Conservation (phyloP, 768 basidiomycete species). For the Termitomyces sp. region DNA sequence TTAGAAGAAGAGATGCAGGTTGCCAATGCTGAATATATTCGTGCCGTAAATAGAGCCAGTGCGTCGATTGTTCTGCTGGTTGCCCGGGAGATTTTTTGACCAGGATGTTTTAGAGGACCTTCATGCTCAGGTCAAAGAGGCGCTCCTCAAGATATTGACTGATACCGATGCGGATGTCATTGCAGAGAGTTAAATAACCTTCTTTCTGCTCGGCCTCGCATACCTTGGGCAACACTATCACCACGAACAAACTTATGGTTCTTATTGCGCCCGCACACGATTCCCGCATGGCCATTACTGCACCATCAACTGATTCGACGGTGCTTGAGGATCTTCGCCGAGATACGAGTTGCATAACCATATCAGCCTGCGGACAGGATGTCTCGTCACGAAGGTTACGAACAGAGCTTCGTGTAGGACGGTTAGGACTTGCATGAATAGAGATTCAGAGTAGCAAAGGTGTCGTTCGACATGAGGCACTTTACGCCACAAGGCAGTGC, state of each 20-base stretch:
- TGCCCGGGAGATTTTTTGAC: not conserved
- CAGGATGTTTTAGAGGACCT: constrained; percentile 46
- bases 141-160: constrained; percentile 54
- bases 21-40: constrained; percentile 75
- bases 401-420: not conserved
- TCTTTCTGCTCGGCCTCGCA: constrained; percentile 25
- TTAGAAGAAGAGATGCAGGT: constrained; percentile 70
- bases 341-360: not conserved
- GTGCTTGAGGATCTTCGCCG: not conserved
- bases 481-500: not conserved
- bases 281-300: not conserved
- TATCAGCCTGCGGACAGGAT: not conserved
- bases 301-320: no score
- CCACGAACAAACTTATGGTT: not conserved
- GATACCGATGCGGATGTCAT: constrained; percentile 41
- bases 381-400: not conserved
- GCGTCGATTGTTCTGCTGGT: constrained; percentile 34
- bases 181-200: constrained; percentile 7
- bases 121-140: constrained; percentile 58
- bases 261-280: not conserved
- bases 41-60: constrained; percentile 78
- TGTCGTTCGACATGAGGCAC: not conserved
- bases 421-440: not conserved
- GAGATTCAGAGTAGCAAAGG: not conserved
- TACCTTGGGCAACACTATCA: not conserved